These are phyloP conservation scores for Irpex sp. DNA, from an alignment of 1,284 basidiomycete genomes.

Conservation along the genomic window DNA sequence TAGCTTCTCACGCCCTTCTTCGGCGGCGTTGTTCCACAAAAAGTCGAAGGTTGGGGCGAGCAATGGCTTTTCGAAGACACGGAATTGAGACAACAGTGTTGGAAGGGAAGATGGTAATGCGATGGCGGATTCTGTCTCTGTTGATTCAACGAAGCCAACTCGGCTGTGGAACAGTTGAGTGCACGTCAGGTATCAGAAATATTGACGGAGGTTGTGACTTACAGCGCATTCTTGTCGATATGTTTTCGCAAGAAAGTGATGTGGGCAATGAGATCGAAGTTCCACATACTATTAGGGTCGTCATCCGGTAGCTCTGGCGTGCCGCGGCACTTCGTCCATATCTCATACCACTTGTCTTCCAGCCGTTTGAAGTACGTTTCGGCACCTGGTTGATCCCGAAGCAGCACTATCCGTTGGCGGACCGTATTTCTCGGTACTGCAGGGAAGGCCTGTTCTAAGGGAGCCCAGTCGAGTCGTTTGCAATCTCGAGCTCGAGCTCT, in stretches of 20 bases:
- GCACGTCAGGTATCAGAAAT: not conserved
- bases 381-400: constrained; percentile 62
- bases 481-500: constrained; percentile 67
- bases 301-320: constrained; percentile 68
- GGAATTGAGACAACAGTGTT: constrained; percentile 42
- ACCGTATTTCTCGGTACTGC: constrained; percentile 64
- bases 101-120: constrained; percentile 46
- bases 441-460: constrained; percentile 77
- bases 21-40: constrained; percentile 64
- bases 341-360: constrained; percentile 76
- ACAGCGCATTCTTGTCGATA: constrained; percentile 85
- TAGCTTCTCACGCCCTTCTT: constrained; percentile 73
- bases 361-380: constrained; percentile 76
- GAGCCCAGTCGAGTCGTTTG: constrained; percentile 63
- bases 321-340: constrained; percentile 74
- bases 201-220: constrained; percentile 30
- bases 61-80: constrained; percentile 43
- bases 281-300: constrained; percentile 59
- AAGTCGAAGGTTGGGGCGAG: constrained; percentile 61
- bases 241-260: constrained; percentile 76
- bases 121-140: constrained; percentile 31
- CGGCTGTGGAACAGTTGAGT: constrained; percentile 36
- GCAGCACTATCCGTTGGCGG: constrained; percentile 56
- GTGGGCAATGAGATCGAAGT: constrained; percentile 77
- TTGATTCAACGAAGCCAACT: constrained; percentile 49